Percentiles rank a stretch among this genome's conserved stretches.
These are phyloP conservation scores for Paramarasmius palmivorus DNA, from an alignment of 1,284 basidiomycete genomes.

Conservation along the genomic window DNA sequence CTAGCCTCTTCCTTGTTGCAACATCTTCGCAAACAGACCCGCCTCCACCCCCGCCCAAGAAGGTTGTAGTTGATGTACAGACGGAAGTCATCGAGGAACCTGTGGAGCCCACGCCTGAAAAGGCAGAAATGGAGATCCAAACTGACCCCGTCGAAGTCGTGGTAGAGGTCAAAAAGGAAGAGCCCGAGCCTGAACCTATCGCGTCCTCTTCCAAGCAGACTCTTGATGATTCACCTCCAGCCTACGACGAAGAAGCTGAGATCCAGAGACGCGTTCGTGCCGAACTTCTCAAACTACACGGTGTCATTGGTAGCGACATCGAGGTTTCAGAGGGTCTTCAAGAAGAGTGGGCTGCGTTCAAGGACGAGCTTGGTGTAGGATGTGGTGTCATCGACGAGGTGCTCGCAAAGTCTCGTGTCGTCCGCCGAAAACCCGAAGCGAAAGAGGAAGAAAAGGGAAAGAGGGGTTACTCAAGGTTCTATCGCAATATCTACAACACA, in stretches of 20 bases:
- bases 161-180: conserved; percentile 54
- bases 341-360: conserved; percentile 75
- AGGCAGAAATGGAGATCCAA: conserved; percentile 58
- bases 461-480: conserved; percentile 45
- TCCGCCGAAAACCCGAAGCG: conserved; percentile 28
- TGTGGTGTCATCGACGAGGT: conserved; percentile 77
- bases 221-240: not conserved
- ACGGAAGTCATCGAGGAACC: conserved; percentile 1
- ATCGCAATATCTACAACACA: conserved; percentile 78
- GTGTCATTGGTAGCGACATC: conserved; percentile 37
- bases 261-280: conserved; percentile 36
- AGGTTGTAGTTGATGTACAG: not conserved
- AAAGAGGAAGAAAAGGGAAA: conserved; percentile 30
- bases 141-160: conserved; percentile 54
- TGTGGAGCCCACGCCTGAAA: not conserved
- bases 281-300: conserved; percentile 29
- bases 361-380: conserved; percentile 74
- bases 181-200: conserved; percentile 24
- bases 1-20: conserved; percentile 43
- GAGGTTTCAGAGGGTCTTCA: conserved; percentile 51
- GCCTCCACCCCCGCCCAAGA: conserved; percentile 26
- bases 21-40: conserved; percentile 45
- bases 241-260: conserved; percentile 68
- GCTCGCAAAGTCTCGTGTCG: conserved; percentile 43
- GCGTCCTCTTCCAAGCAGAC: not conserved